phyloP scores from a whole-genome alignment of 2,329 filamentous ascomycete genomes.

The Talaromyces sp. region DNA sequence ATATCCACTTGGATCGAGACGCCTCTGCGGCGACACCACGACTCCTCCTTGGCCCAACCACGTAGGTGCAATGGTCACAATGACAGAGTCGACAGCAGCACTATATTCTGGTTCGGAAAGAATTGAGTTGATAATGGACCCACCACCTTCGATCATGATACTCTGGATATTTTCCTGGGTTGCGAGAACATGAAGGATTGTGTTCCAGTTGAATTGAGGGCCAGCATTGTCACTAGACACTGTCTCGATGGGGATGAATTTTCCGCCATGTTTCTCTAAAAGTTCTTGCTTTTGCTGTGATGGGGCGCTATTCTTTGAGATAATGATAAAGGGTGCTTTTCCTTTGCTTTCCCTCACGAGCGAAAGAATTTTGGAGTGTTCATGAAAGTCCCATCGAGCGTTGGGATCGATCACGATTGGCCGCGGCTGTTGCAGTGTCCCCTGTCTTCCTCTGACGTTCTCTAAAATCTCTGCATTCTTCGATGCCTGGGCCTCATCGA shows the following conservation, averaged over 20 bases:
- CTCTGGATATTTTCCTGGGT: constrained; percentile 56
- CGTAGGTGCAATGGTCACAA: constrained; percentile 81
- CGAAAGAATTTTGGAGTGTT: constrained; percentile 58
- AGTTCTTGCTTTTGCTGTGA: constrained; percentile 16
- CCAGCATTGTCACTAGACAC: background rate
- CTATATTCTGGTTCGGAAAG: constrained; percentile 46
- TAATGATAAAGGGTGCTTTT: constrained; percentile 65
- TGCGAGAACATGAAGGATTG: constrained; percentile 52
- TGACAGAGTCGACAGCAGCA: constrained; percentile 62
- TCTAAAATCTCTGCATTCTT: background rate
- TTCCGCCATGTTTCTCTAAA: constrained; percentile 23
- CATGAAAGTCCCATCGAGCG: constrained; percentile 60
- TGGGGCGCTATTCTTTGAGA: constrained; percentile 11
- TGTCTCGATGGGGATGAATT: constrained; percentile 22
- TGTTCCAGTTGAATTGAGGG: constrained; percentile 48
- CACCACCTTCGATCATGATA: constrained; percentile 89
- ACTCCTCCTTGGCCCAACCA: constrained; percentile 81
- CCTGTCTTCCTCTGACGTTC: background rate
- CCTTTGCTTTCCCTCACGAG: constrained; percentile 59
- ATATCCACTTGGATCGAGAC: constrained; percentile 43
- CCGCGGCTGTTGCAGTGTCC: constrained; percentile 56
- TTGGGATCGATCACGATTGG: constrained; percentile 75
- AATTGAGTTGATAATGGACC: constrained; percentile 71
- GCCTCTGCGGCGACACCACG: constrained; percentile 62
- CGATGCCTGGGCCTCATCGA: background rate